A percentile compares a stretch with the other conserved stretches of the same genome.
Conservation (phyloP, 2,329 filamentous ascomycete species). For the Colletotrichum viniferum region DNA sequence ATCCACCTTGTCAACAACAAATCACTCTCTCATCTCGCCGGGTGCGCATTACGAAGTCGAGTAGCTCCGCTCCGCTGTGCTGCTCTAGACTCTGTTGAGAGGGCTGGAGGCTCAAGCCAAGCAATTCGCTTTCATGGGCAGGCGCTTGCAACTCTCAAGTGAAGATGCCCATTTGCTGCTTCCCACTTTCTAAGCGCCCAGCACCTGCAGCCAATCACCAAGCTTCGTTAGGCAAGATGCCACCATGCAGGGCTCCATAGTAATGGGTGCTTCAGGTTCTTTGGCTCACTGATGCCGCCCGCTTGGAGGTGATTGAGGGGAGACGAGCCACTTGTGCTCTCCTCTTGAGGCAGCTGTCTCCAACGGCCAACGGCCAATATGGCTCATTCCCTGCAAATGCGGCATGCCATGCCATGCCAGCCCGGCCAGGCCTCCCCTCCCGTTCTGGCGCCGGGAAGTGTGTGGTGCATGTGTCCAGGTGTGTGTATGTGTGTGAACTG, state of each 20-base stretch:
- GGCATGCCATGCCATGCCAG: slow-evolving; percentile 1
- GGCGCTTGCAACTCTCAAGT: slow-evolving; percentile 17
- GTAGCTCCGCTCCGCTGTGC: slow-evolving; percentile 1
- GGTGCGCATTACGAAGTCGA: slow-evolving; percentile 5
- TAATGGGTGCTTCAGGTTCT: slow-evolving; percentile 7
- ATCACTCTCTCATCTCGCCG: slow-evolving; percentile 8
- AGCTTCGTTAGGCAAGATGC: slow-evolving; percentile 18
- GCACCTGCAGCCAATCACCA: slow-evolving; percentile 19
- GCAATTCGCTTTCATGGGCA: slow-evolving; percentile 12
- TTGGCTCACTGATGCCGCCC: slow-evolving; percentile 9
- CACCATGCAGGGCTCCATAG: slow-evolving; percentile 21
- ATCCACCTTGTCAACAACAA: neutral
- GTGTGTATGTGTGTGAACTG: neutral
- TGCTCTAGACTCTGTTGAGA: neutral
- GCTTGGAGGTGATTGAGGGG: neutral
- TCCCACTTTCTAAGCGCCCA: slow-evolving; percentile 23
- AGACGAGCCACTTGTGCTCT: neutral
- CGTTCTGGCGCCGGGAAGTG: neutral
- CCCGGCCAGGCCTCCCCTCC: slow-evolving; percentile 11
- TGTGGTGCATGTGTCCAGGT: neutral
- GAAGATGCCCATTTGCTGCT: slow-evolving; percentile 18
- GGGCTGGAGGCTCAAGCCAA: slow-evolving; percentile 7
- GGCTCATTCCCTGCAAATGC: neutral
- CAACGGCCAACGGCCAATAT: neutral
- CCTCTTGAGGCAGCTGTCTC: neutral